phyloP scores from a whole-genome alignment of 192 early-diverging fungal genomes.

The Mortierella antarctica region DNA sequence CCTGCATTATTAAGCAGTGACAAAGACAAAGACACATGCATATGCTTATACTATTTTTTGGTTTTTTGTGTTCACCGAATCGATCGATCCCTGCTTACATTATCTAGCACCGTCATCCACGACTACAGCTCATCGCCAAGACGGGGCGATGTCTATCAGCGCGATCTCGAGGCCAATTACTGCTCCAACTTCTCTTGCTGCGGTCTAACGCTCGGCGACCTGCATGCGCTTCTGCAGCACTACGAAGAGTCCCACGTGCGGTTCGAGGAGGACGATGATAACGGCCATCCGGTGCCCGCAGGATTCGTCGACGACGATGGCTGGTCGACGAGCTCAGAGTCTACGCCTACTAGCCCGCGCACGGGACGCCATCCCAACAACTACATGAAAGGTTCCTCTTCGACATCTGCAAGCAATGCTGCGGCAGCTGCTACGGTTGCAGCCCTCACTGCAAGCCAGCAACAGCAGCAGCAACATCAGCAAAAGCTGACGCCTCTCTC shows the following conservation, averaged over 20 bases:
- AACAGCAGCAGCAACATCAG: constrained; percentile 19
- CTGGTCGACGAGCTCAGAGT: constrained; percentile 37
- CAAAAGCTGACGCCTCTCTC: constrained; percentile 43
- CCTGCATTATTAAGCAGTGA: constrained; percentile 8
- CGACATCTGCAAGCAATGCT: constrained; percentile 20
- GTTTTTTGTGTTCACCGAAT: constrained; percentile 2
- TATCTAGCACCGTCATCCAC: constrained; percentile 15
- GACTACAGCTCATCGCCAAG: constrained; percentile 49
- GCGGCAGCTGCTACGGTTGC: constrained; percentile 49
- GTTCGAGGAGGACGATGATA: constrained; percentile 80
- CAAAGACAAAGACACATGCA: not conserved
- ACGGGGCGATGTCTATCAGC: constrained; percentile 55
- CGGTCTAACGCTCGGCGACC: constrained; percentile 84
- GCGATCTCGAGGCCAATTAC: constrained; percentile 89
- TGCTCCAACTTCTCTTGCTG: constrained; percentile 97
- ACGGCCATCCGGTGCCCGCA: constrained; percentile 41
- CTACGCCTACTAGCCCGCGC: not conserved
- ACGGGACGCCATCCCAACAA: constrained; percentile 1
- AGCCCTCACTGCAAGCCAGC: constrained; percentile 34
- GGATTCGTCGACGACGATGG: constrained; percentile 52
- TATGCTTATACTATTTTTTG: not conserved
- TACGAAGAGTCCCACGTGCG: constrained; percentile 96
- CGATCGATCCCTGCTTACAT: not conserved
- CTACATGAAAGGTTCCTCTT: not conserved
- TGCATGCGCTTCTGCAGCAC: constrained; percentile 97